Evolutionary conservation across 306 rosid genomes (phyloP), one percentile per base, ranked within the genome.

Genomic region (Cicer pinnatifidum): DNA sequence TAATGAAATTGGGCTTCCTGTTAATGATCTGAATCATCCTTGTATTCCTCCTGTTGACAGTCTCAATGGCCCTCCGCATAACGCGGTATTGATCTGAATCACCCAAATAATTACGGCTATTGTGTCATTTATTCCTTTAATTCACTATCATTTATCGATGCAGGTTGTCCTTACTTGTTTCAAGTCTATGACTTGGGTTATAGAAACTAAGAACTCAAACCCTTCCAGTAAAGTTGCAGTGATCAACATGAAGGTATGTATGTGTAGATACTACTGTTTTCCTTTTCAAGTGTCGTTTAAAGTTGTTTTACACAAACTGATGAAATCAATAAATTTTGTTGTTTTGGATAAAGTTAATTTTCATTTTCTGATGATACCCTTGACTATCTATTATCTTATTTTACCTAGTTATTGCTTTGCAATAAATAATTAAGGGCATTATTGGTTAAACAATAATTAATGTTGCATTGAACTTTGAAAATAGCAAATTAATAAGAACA

Each of bases 231-330:
- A 82, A 79, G 83, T 89, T 12, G 93, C 93, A 28, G 77, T 85
- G 20, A 88, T 91, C 39, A 91, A 85, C 78, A 81, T 91, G 84
- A 91, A 91, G 97, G 96, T 86, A 84, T 56, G 96, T 86, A 84
- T 56, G 76, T 23, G 65, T 38, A 35, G 68, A 28, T 28, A 28
- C 35, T 28, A 28, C 35, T 28, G 35, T 28, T 28, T 28, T 28
- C 35, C 35, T 28, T 28, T 28, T 28, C 5, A 28, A 28, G 35
- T 28, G 35, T 28, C 35, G 5, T 28, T 28, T 28, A 28, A 28
- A 28, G 35, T 28, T 28, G 35, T 28, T 28, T 28, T 28, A 28
- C 33, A 28, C 33, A 28, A 28, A 28, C 33, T 3, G 33, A 28
- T 28, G 33, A 28, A 28, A 28, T 28, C 35, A 28, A 28, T 28